Conservation (phyloP, 176 grass and related monocot species). For the Puccinellia tenuiflora region DNA sequence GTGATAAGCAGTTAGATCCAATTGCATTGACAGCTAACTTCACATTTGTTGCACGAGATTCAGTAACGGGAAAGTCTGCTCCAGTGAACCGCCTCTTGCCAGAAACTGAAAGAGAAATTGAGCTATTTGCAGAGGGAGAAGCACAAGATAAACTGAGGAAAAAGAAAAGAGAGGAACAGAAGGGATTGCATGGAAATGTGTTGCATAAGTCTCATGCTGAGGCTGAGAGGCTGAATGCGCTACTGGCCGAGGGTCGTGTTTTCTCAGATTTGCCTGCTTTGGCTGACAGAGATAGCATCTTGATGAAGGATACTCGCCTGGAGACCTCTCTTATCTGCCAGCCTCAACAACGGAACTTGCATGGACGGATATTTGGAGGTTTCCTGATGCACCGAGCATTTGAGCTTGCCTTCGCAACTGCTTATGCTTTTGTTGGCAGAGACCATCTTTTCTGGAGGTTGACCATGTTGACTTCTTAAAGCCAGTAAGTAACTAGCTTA, state of each 20-base stretch:
- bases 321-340: constrained; percentile 88
- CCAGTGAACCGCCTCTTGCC: constrained; percentile 80
- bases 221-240: constrained; percentile 41
- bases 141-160: constrained; percentile 66
- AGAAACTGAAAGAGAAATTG: constrained; percentile 74
- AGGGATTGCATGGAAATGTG: constrained; percentile 47
- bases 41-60: constrained; percentile 84
- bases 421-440: constrained; percentile 87
- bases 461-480: constrained; percentile 98
- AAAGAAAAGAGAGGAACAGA: constrained; percentile 82
- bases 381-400: constrained; percentile 98
- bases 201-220: constrained; percentile 39
- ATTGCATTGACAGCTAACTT: constrained; percentile 80
- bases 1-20: constrained; percentile 37
- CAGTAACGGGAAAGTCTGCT: constrained; percentile 77
- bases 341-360: constrained; percentile 87
- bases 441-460: constrained; percentile 89
- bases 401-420: constrained; percentile 92
- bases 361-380: constrained; percentile 88
- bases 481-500: constrained; percentile 53
- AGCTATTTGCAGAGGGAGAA: constrained; percentile 60
- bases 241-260: constrained; percentile 76
- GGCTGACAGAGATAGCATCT: constrained; percentile 78
- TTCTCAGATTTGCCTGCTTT: constrained; percentile 96
- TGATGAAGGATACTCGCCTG: constrained; percentile 59